phyloP scores from a whole-genome alignment of 1,284 basidiomycete genomes.

The Ceratobasidium sp. region DNA sequence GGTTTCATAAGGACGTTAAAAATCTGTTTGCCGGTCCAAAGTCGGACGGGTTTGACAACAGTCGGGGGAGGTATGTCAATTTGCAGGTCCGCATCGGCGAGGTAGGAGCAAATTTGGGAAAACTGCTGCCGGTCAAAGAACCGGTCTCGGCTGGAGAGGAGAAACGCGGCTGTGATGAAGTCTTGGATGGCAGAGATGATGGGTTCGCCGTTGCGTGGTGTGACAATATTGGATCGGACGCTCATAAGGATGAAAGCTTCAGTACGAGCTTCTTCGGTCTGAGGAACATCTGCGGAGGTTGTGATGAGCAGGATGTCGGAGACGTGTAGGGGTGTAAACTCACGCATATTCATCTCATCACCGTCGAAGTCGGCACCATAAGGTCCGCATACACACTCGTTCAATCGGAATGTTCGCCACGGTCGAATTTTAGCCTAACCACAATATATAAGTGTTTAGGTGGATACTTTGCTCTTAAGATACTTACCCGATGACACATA shows the following conservation, averaged over 20 bases:
- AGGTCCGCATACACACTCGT: slow-evolving; percentile 99
- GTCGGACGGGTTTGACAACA: slow-evolving; percentile 91
- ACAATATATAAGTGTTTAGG: slow-evolving; percentile 3
- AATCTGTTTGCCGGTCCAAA: slow-evolving; percentile 99
- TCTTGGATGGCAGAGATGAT: slow-evolving; percentile 99
- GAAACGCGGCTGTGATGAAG: slow-evolving; percentile 97
- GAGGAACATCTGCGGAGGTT: slow-evolving; percentile 84
- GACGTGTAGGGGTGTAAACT: slow-evolving; percentile 57
- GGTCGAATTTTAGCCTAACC: slow-evolving; percentile 88
- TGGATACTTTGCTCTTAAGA: slow-evolving; percentile 13
- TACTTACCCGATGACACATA: slow-evolving; percentile 93
- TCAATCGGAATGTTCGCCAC: slow-evolving; percentile 97
- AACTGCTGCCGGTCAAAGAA: slow-evolving; percentile 97
- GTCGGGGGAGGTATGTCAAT: slow-evolving; percentile 97
- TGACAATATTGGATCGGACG: slow-evolving; percentile 97
- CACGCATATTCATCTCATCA: slow-evolving; percentile 99
- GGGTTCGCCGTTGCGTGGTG: slow-evolving; percentile 97
- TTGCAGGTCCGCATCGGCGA: slow-evolving; percentile 91
- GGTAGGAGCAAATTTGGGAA: slow-evolving; percentile 96
- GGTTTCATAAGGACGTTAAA: slow-evolving; percentile 98
- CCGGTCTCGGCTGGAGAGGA: slow-evolving; percentile 92
- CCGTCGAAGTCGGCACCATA: slow-evolving; percentile 99
- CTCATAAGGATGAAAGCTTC: slow-evolving; percentile 99
- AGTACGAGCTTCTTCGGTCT: slow-evolving; percentile 98
- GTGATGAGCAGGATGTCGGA: neutral